These are phyloP conservation scores for Glonium stellatum DNA, from an alignment of 495 filamentous ascomycete species.

Conservation along the genomic window DNA sequence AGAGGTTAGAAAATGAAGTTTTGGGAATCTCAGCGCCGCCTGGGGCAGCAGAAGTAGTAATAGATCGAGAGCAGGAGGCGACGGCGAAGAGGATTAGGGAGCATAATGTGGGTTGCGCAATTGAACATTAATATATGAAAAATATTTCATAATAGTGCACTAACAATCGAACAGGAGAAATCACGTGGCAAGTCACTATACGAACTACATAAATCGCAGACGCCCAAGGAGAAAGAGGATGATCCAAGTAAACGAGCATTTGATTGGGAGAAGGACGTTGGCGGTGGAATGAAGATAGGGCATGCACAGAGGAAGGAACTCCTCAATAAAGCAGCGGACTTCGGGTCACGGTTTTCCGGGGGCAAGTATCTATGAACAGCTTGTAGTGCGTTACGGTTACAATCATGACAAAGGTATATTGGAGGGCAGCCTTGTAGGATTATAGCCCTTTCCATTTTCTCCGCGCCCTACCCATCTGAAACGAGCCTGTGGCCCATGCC, in stretches of 20 bases:
- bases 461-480: too few relatives aligned
- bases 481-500: too few relatives aligned
- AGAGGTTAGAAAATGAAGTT: conserved; percentile 75
- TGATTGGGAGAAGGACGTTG: conserved; percentile 94
- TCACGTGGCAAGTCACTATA: conserved; percentile 57
- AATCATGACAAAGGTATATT: neutral
- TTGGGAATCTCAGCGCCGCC: conserved; percentile 55
- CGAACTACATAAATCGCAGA: conserved; percentile 50
- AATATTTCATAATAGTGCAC: too few relatives aligned
- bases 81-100: conserved; percentile 50
- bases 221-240: conserved; percentile 62
- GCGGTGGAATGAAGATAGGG: conserved; percentile 63
- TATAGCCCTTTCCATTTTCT: too few relatives aligned
- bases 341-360: conserved; percentile 72
- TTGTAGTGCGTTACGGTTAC: neutral
- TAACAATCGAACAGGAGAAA: conserved; percentile 31
- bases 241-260: conserved; percentile 86
- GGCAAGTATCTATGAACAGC: conserved; percentile 63
- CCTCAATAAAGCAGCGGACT: conserved; percentile 72
- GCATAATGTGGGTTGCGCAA: conserved; percentile 39
- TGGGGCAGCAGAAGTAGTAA: conserved; percentile 21
- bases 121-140: too few relatives aligned
- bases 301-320: conserved; percentile 68
- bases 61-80: conserved; percentile 35
- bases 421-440: neutral